These are phyloP conservation scores for Cladosporium sp. DNA, from an alignment of 2,329 filamentous ascomycete genomes.

Conservation along the genomic window DNA sequence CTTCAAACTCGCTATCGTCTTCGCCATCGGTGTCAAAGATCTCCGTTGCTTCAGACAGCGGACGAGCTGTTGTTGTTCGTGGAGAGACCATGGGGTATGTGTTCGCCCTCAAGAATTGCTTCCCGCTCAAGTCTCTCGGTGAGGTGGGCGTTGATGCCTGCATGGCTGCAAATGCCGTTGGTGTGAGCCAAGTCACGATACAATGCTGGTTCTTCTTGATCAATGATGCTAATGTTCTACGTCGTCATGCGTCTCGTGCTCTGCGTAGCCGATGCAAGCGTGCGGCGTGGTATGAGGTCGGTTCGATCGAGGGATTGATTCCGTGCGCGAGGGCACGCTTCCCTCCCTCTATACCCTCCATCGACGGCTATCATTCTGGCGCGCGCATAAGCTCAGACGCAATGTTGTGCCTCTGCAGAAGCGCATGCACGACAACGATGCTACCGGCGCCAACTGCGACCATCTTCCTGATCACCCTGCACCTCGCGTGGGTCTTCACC, in stretches of 20 bases:
- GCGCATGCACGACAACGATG: slow-evolving; percentile 15
- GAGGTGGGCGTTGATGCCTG: slow-evolving; percentile 44
- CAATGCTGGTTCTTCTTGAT: neutral
- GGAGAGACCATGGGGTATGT: slow-evolving; percentile 23
- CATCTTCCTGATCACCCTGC: slow-evolving; percentile 6
- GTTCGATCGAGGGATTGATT: slow-evolving; percentile 33
- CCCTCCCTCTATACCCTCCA: slow-evolving; percentile 39
- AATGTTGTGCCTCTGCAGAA: slow-evolving; percentile 26
- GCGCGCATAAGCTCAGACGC: slow-evolving; percentile 30
- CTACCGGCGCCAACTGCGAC: slow-evolving; percentile 24
- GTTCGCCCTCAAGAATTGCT: slow-evolving; percentile 48
- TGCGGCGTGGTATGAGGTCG: slow-evolving; percentile 17
- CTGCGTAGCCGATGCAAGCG: slow-evolving; percentile 18
- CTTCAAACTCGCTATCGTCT: slow-evolving; percentile 56
- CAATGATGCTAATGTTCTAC: slow-evolving; percentile 6
- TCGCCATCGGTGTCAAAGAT: slow-evolving; percentile 75
- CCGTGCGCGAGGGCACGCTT: slow-evolving; percentile 40
- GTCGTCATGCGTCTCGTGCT: slow-evolving; percentile 11
- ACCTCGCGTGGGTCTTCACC: slow-evolving; percentile 14
- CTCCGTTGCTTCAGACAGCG: slow-evolving; percentile 68
- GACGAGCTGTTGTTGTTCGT: slow-evolving; percentile 45
- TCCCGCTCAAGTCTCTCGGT: slow-evolving; percentile 39
- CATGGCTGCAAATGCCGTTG: slow-evolving; percentile 27
- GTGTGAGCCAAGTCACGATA: slow-evolving; percentile 3
- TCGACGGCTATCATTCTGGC: slow-evolving; percentile 25